Base-by-base conservation (phyloP, 1,284 basidiomycete genomes). In the Porogramme epimiltina region DNA sequence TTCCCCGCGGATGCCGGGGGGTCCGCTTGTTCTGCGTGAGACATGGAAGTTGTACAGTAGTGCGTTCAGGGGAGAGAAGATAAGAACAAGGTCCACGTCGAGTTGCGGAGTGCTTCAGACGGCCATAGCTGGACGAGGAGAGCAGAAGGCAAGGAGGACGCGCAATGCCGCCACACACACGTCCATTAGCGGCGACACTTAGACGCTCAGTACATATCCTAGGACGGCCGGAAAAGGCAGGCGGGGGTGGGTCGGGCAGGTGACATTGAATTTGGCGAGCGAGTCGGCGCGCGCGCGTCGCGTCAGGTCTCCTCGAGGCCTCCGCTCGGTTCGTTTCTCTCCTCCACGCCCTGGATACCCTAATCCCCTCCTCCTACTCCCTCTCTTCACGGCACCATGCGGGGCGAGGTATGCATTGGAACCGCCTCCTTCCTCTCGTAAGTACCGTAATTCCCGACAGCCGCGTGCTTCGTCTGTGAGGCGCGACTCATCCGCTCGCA, bases 371-470 rank as follows among this genome's bases (percentile, higher is more conserved):
- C 54, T 50, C 42, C 47, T 54, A 53, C 42, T 53, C 37, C 42
- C 46, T 43, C 34, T 43, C 36, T 51, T 51, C 41, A 49, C 51
- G 42, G 47, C 47, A 57, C 45, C 65, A 82, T 88, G 81, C 84
- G 79, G 53, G 87, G 87, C 31, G 87, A 89, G 77, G 58, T 87
- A 56, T 90, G 85, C 67, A 78, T 91, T 37, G 81, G 84, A 52
- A 69, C 79, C 55, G 86, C 82, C 50, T 81, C 87, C 43, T 60
- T 89, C 52, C 73, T 90, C 48, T 84, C 87, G 88, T 87, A 65
- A 57, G 83, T 78, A 26, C 20, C 56, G 85, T 87, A 65, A 53
- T 81, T 76, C 31, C 22, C 54, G 49, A 18, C 24, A 28, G 8
- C 37, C 49, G 34, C 40, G 38, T 38, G 40, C n/a, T 45, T 45